phyloP scores from a whole-genome alignment of 768 basidiomycete genomes.

The Termitomyces sp. region DNA sequence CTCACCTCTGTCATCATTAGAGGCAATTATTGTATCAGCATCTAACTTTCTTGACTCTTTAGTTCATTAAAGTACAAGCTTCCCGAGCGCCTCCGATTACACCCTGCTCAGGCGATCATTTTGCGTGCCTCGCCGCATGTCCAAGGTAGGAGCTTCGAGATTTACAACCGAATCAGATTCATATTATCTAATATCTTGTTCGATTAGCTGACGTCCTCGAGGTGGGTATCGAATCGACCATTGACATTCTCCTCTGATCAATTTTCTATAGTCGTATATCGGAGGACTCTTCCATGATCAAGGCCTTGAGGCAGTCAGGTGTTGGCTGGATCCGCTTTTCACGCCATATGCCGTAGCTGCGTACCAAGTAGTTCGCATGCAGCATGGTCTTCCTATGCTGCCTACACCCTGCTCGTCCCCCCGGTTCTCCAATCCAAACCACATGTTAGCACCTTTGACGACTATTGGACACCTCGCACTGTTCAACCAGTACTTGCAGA shows the following conservation, averaged over 20 bases:
- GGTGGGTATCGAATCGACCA: constrained; percentile 30
- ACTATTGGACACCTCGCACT: constrained; percentile 65
- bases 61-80: constrained; percentile 65
- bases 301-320: constrained; percentile 47
- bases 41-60: background rate
- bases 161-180: background rate
- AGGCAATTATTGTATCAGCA: background rate
- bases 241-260: constrained; percentile 4
- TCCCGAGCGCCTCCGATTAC: constrained; percentile 54
- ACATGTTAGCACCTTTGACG: constrained; percentile 17
- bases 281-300: constrained; percentile 75
- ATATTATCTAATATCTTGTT: constrained; percentile 3
- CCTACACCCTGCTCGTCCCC: constrained; percentile 19
- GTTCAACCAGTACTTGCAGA: constrained; percentile 76
- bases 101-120: constrained; percentile 69
- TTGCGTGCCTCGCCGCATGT: constrained; percentile 63
- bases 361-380: constrained; percentile 55
- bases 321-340: constrained; percentile 61
- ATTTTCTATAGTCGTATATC: constrained; percentile 56
- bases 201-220: constrained; percentile 71
- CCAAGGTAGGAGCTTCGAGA: constrained; percentile 49
- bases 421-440: constrained; percentile 11
- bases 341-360: constrained; percentile 56
- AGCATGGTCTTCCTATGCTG: constrained; percentile 56
- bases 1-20: background rate